These are phyloP conservation scores for Biscogniauxia sp. DNA, from an alignment of 2,329 filamentous ascomycete genomes.

Conservation along the genomic window DNA sequence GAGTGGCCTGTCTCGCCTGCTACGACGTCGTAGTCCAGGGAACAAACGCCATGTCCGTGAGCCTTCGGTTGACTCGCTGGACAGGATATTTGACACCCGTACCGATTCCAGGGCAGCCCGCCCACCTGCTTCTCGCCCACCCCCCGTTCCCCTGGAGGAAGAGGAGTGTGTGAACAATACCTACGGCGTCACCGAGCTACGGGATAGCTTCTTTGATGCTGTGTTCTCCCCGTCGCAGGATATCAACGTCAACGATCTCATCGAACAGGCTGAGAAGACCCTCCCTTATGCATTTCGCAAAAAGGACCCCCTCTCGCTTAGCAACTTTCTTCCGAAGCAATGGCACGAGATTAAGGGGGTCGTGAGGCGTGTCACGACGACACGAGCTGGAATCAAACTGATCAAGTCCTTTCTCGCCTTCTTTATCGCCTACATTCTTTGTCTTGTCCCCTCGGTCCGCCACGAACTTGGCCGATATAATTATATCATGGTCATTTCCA, in stretches of 20 bases:
- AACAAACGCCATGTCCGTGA: conserved; percentile 15
- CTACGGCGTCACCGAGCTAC: conserved; percentile 42
- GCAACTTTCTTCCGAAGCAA: conserved; percentile 47
- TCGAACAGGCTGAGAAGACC: conserved; percentile 41
- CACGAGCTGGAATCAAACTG: conserved; percentile 50
- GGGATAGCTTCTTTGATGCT: conserved; percentile 49
- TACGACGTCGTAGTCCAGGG: conserved; percentile 20
- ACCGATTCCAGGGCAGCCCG: conserved; percentile 13
- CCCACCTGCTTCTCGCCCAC: conserved; percentile 9
- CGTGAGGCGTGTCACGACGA: conserved; percentile 41
- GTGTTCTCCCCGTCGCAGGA: conserved; percentile 44
- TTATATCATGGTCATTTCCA: conserved; percentile 56
- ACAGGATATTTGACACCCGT: conserved; percentile 30
- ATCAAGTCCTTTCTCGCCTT: conserved; percentile 55
- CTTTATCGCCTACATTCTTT: conserved; percentile 54
- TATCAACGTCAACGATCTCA: conserved; percentile 38
- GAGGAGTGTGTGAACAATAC: conserved; percentile 36
- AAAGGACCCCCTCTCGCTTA: conserved; percentile 45
- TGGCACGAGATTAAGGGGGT: conserved; percentile 44
- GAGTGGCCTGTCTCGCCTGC: conserved; percentile 17
- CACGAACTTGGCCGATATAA: conserved; percentile 53
- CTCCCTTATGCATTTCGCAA: conserved; percentile 47
- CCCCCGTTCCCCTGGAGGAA: conserved; percentile 21
- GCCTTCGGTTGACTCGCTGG: conserved; percentile 28
- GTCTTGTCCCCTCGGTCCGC: conserved; percentile 47